These are phyloP conservation scores for Fragaria ananassa DNA, from an alignment of 306 rosid genomes.

Conservation along the genomic window DNA sequence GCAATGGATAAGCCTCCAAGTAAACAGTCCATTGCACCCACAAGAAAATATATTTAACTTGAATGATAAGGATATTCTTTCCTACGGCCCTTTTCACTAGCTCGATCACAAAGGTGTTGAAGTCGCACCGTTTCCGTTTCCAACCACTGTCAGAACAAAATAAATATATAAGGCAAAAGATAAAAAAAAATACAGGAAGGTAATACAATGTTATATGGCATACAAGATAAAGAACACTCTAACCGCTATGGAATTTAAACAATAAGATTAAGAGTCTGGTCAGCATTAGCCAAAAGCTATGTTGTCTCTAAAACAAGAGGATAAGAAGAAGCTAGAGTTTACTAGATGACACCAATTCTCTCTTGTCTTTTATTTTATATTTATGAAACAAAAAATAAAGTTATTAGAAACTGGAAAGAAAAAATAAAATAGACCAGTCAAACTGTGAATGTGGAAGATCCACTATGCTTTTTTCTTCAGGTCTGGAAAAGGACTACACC, in stretches of 20 bases:
- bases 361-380: neutral
- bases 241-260: neutral
- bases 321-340: neutral
- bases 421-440: neutral
- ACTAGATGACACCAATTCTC: neutral
- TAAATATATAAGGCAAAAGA: slow-evolving; percentile 19
- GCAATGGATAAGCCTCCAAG: neutral
- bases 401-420: neutral
- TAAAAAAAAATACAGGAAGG: neutral
- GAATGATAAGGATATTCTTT: slow-evolving; percentile 88
- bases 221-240: neutral
- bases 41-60: neutral
- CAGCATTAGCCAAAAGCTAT: neutral
- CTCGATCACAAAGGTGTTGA: slow-evolving; percentile 98
- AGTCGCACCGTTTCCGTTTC: slow-evolving; percentile 87
- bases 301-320: neutral
- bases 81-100: slow-evolving; percentile 91
- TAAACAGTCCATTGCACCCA: neutral
- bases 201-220: slow-evolving; percentile 11
- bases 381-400: neutral
- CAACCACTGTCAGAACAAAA: slow-evolving; percentile 63
- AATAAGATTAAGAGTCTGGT: slow-evolving; percentile 1
- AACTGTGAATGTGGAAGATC: neutral
- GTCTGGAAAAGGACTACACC: neutral
- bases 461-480: neutral